Conservation (phyloP, 2,329 filamentous ascomycete genomes). For the Aspergillus aculeatinus region DNA sequence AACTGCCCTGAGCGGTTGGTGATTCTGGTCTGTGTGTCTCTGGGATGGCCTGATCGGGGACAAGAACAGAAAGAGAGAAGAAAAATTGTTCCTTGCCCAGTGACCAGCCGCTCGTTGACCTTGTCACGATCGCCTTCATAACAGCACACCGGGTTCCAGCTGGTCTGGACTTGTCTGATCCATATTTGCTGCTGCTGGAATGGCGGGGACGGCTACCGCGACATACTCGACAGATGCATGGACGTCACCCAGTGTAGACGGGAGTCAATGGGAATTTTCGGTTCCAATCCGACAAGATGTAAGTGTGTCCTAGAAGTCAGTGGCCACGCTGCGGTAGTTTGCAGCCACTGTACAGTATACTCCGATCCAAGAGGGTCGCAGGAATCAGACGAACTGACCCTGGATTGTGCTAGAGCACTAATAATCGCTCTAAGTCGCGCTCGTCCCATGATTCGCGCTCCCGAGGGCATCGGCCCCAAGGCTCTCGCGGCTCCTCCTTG, state of each 20-base stretch:
- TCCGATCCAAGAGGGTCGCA: not conserved
- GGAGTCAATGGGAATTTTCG: conserved; percentile 39
- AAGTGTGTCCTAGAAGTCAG: conserved; percentile 18
- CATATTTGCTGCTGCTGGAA: conserved; percentile 27
- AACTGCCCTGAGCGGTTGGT: conserved; percentile 11
- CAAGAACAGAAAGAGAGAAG: not conserved
- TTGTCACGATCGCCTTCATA: conserved; percentile 6
- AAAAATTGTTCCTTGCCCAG: conserved; percentile 6
- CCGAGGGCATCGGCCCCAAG: conserved; percentile 34
- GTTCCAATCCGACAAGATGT: conserved; percentile 39
- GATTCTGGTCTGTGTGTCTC: conserved; percentile 10
- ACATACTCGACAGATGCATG: conserved; percentile 41
- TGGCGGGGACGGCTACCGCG: conserved; percentile 44
- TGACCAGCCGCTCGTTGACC: conserved; percentile 18
- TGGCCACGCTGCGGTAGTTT: not conserved
- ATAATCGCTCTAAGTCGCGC: conserved; percentile 33
- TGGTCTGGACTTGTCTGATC: conserved; percentile 33
- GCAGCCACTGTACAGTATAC: not conserved
- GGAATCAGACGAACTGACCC: not conserved
- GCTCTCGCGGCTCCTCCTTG: conserved; percentile 41
- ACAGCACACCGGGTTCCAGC: conserved; percentile 29
- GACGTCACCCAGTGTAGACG: conserved; percentile 37
- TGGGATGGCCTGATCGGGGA: conserved; percentile 35
- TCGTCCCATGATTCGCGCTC: conserved; percentile 40
- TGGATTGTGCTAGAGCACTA: conserved; percentile 21